Evolutionary conservation across 768 basidiomycete species (phyloP), one percentile per base, ranked within the genome.

Genomic region (Collybiopsis luxurians): DNA sequence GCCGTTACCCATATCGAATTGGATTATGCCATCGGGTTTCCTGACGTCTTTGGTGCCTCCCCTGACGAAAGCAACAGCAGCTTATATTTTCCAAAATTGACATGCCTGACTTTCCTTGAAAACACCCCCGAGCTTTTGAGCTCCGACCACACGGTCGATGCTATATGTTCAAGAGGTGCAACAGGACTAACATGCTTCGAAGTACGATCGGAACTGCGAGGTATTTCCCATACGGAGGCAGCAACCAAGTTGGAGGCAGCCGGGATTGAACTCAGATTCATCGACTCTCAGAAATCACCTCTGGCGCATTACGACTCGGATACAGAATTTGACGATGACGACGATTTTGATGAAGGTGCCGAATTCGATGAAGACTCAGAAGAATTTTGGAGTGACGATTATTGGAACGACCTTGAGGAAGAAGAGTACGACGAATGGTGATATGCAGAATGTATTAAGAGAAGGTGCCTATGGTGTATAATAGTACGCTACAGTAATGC

Each of bases 291-390:
- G 2, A 13, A 40, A 9, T 38, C 11, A 3, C 15, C 23, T 34
- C 31, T 34, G 13, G 31, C 31, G 5, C 31, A 58, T 1, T 60
- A 64, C 10, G 58, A 58, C 17, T 60, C 57, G 39, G 61, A 63
- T 21, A n/a, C 56, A 12, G 61, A 58, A 17, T 57, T 60, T 26
- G 60, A 58, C 4, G 50, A 63, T n/a, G 51, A 54, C 13, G 39
- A 27, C 7, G 57, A 60, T 11, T 47, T 54, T 42, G 60, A 45
- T 65, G 62, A 19, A 70, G 59, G 48, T 73, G 72, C 13, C 43
- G 55, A 21, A 30, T 56, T 49, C 13, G 46, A 60, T 26, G 54
- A 56, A 30, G 23, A 34, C 6, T 34, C 13, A 6, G 31, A 56
- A 19, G 46, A 60, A 39, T 31, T 13, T n/a, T 44, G 43, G n/a